Base-by-base conservation (phyloP, 2,329 filamentous ascomycete species). In the Claviceps pusilla region DNA sequence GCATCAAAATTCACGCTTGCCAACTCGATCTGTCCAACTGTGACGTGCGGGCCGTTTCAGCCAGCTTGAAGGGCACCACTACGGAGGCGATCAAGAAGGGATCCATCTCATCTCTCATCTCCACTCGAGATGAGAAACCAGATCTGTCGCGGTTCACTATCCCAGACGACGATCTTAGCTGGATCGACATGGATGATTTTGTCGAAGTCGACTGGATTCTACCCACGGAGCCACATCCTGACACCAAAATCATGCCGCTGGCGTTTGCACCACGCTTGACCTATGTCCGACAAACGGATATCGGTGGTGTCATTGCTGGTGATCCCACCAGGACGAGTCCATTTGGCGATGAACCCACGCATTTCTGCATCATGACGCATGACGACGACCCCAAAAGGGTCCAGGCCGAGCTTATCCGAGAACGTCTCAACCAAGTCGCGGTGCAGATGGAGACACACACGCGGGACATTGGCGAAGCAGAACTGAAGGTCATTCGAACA, bases 131-230 rank as follows among this genome's bases (percentile, higher is more conserved):
- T 31, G 76, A 78, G 9, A 78, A 78, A 7, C 79, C 79, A 3
- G 85, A 91, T 65, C 75, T 95, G 51, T 95, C 90, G 0, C 84
- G 86, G 53, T 98, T 98, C 65, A 91, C 84, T 0, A 98, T 98
- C 51, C 91, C 93, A 0, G 93, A 98, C 66, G 87, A 94, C 54
- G 93, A 98, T 64, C 83, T 89, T 60, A 89, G 85, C 54, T 98
- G 93, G 93, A 90, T 98, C 58, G 93, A 98, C 64, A 97, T 98
- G 89, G 93, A 98, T 65, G 93, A 98, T 66, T 98, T 98, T 69
- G 90, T 98, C 35, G 93, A 98, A 67, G 73, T 98, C 28, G 94
- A 96, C 66, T 97, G 91, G 91, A 90, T 95, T 53, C 71, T 96
- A 29, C 91, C 91, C 0, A 86, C 88, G 14, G 88, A 95, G 64